Evolutionary conservation across 2,329 filamentous ascomycete genomes (phyloP).

Genomic region (Fusarium nisikadoi): DNA sequence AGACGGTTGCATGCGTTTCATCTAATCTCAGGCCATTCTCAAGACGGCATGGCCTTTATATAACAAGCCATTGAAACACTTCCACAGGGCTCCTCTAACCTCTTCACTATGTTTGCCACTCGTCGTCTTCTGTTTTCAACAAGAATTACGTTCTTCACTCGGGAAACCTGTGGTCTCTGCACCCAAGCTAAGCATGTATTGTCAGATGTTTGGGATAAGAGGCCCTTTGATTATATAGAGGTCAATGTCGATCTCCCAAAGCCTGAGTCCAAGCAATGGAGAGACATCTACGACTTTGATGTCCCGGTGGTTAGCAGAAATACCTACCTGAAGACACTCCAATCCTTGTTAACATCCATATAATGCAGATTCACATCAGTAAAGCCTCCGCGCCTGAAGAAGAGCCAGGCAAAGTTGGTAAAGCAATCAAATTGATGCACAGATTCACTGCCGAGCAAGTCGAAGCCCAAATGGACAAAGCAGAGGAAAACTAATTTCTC

Average conservation of each 20-base stretch:
- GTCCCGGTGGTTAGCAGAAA: slow-evolving; percentile 74
- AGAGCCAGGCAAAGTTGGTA: slow-evolving; percentile 63
- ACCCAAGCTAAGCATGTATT: slow-evolving; percentile 74
- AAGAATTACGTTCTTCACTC: slow-evolving; percentile 80
- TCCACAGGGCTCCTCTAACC: not conserved
- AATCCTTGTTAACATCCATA: not conserved
- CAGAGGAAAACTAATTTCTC: slow-evolving; percentile 49
- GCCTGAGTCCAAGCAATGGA: slow-evolving; percentile 72
- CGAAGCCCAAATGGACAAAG: slow-evolving; percentile 73
- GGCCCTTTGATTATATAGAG: slow-evolving; percentile 76
- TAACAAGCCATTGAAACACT: not conserved
- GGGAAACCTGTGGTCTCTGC: slow-evolving; percentile 77
- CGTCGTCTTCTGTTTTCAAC: slow-evolving; percentile 62
- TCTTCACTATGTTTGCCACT: slow-evolving; percentile 61
- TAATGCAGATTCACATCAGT: slow-evolving; percentile 70
- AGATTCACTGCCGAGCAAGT: slow-evolving; percentile 76
- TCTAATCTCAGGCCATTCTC: slow-evolving; percentile 27
- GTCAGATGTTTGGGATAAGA: slow-evolving; percentile 71
- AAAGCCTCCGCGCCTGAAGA: slow-evolving; percentile 63
- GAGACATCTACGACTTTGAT: slow-evolving; percentile 81
- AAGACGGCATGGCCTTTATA: not conserved
- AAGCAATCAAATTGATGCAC: slow-evolving; percentile 81
- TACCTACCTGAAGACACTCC: not conserved
- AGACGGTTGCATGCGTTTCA: slow-evolving; percentile 9
- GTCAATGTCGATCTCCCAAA: slow-evolving; percentile 79